A percentile compares a stretch with the other conserved stretches of the same genome.
phyloP scores from a whole-genome alignment of 345 rosid species.

The Aquilaria malaccensis region DNA sequence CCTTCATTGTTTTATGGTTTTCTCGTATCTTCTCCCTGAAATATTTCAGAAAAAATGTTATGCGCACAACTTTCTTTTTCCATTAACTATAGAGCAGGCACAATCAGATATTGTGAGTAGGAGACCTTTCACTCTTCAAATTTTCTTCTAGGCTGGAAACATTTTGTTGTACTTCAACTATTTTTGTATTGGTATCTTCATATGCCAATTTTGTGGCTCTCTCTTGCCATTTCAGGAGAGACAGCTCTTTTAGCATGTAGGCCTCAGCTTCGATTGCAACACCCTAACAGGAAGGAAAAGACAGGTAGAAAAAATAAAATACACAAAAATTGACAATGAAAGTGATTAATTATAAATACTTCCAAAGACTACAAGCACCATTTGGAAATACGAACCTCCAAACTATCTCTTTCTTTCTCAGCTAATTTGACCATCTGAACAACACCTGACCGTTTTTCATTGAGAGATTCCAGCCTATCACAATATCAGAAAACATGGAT shows the following conservation, averaged over 20 bases:
- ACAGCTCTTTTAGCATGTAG: slow-evolving; percentile 87
- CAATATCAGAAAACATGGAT: slow-evolving; percentile 11
- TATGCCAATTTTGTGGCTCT: slow-evolving; percentile 73
- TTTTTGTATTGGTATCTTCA: slow-evolving; percentile 58
- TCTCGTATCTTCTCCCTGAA: slow-evolving; percentile 75
- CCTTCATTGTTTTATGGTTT: slow-evolving; percentile 54
- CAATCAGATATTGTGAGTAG: slow-evolving; percentile 8
- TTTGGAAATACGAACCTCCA: slow-evolving; percentile 60
- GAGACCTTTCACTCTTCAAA: slow-evolving; percentile 60
- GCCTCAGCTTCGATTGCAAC: slow-evolving; percentile 94
- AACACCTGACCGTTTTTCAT: slow-evolving; percentile 87
- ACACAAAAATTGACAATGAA: no score
- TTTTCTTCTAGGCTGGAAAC: slow-evolving; percentile 57
- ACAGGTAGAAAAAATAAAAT: slow-evolving; percentile 13
- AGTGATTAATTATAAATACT: slow-evolving; percentile 6
- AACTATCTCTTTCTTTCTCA: slow-evolving; percentile 89
- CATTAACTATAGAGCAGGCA: slow-evolving; percentile 1
- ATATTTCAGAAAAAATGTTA: slow-evolving; percentile 3
- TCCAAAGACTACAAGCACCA: slow-evolving; percentile 2
- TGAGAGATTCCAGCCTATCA: slow-evolving; percentile 75
- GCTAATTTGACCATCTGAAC: slow-evolving; percentile 98
- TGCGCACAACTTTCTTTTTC: not conserved
- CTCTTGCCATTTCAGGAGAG: slow-evolving; percentile 89
- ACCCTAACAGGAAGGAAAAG: slow-evolving; percentile 41
- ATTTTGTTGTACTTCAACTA: slow-evolving; percentile 47